Base-by-base conservation (phyloP, 768 basidiomycete genomes). In the Paxillus ammoniavirescens region DNA sequence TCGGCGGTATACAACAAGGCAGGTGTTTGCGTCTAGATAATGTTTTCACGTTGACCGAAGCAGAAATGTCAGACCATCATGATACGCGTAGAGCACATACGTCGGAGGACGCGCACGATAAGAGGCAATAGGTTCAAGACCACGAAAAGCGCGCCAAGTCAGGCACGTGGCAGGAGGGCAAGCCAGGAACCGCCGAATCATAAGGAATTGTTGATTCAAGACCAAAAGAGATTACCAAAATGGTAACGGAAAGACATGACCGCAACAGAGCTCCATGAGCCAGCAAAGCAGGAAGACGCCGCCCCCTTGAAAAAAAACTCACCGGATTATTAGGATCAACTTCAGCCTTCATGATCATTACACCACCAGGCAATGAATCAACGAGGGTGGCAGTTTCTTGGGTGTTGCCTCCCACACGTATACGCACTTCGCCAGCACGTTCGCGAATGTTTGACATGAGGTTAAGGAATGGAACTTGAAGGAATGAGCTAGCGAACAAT, bases 331-430 rank as follows among this genome's bases (percentile, higher is more conserved):
- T 47, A 5, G 50, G 45, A 35, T 43, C 54, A 12, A 45, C 54
- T 17, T 63, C 63, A 50, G 70, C 65, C 61, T 76, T 75, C 30
- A 66, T 42, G 9, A 73, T 54, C 38, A 63, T 62, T 10, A 52
- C 54, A 23, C 70, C 66, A 42, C 66, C 58, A 8, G 57, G 53
- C 12, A 72, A 59, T 15, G 56, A 58, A 8, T 55, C 51, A 15
- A 65, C 70, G 15, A 72, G 58, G n/a, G 65, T 61, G 33, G 65
- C 66, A 14, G 59, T 71, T 52, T 82, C 81, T 59, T 82, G 81
- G 10, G 74, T 74, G 65, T 82, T 82, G 30, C 81, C 81, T 21
- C 81, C 81, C 14, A 82, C 70, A 21, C 77, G 67, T 26, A 79
- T 62, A 42, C 71, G 58, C 9, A 78, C 77, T 17, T 65, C 59